Base-by-base conservation (phyloP, 2,329 filamentous ascomycete species). In the Waltergamsia citrina region DNA sequence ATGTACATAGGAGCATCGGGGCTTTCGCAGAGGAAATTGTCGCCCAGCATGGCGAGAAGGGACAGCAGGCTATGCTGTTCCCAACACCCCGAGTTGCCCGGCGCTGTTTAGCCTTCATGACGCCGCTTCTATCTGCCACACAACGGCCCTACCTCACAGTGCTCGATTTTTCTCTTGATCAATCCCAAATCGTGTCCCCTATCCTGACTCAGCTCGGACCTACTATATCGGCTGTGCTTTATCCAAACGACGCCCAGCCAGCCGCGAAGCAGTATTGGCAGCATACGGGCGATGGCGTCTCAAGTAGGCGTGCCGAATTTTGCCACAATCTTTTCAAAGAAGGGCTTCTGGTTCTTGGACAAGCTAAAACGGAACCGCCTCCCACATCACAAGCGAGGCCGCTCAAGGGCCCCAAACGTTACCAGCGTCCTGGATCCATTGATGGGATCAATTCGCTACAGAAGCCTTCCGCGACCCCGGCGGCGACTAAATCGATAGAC, bases 181-280 rank as follows among this genome's bases (percentile, higher is more conserved):
- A 65, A 8, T 61, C 70, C 20, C 70, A 68, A 38, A 59, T 66
- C 25, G 54, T 63, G 5, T 62, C 72, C 2, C 58, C 68, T 5
- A 60, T 67, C 22, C 63, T 79, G n/a, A 60, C 56, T 29, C 63
- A 67, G 24, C 56, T 82, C 19, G 60, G 63, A 3, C 78, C 81
- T 0, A 65, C 69, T 8, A 62, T 88, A 16, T 82, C 73, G 2
- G 78, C 78, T 17, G 78, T 94, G 4, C 52, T 96, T 27, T 86
- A 81, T 46, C 74, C 79, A 1, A 64, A 71, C 29, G 72, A 78
- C 10, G 60, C 76, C 14, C 88, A 81, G 46, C 60, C 74, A 5
- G 57, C 83, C 38, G 85, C 86, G n/a, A 96, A 95, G 56, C 75
- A 87, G 48, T 95, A 94, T 50, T 98, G 92, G 92, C 92, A 96